Base-by-base conservation (phyloP, 495 filamentous ascomycete species). In the Talaromyces liani region DNA sequence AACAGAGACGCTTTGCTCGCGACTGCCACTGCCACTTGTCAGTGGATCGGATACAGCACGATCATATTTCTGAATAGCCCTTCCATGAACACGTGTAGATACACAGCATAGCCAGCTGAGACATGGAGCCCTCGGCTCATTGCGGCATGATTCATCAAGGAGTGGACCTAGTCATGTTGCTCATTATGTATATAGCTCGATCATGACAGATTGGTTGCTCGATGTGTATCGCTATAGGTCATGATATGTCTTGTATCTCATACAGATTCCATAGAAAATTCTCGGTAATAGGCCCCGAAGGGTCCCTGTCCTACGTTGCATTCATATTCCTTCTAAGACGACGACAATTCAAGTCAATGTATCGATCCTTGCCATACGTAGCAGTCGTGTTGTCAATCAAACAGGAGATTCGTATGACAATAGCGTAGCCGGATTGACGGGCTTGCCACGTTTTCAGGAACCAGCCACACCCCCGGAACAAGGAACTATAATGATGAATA, bases 361-460 rank as follows among this genome's bases (percentile, higher is more conserved):
- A 20, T 49, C 45, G 7, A 49, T 49, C n/a, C 45, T 49, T 49
- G 18, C 45, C 45, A 49, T 20, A 56, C 20, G 53, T 56, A 22
- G 27, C 53, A 56, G 45, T 49, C 45, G 45, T 49, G 10, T 49
- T 27, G 22, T 29, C 53, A 22, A 29, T 56, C 53, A 56, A 56
- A 56, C 22, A 36, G 18, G 2, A 2, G 1, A 18, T 29, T 36
- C 27, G 56, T 58, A 58, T 29, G 53, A 12, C 31, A 9, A 20
- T 10, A 36, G 8, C 6, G 31, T 18, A 8, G 27, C 56, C 6
- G 56, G 29, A 31, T 58, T 58, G 27, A 29, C 56, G 31, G 31
- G 56, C 53, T 33, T 58, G 56, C 56, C 56, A 58, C 56, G 56
- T 58, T 58, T 18, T 12, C 56, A 58, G 56, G 56, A 36, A 58